Evolutionary conservation across 148 eudicot genomes (phyloP).

Genomic region (Selenicereus undatus): DNA sequence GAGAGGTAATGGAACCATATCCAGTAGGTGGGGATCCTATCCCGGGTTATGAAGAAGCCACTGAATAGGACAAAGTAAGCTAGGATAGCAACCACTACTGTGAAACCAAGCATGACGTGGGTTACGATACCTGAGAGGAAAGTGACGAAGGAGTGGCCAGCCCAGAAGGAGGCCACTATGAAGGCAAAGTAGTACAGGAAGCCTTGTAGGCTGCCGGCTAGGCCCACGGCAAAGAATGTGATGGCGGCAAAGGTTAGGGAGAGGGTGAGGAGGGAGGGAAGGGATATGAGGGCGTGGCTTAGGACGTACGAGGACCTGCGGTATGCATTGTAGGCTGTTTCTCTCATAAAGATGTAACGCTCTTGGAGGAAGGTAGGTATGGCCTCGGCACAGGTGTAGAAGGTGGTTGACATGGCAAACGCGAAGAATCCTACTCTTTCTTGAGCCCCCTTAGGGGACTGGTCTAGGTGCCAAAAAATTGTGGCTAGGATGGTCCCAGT

Average conservation of each 20-base stretch:
- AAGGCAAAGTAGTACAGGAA: slow-evolving; percentile 54
- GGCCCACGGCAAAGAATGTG: slow-evolving; percentile 71
- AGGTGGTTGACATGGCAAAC: slow-evolving; percentile 91
- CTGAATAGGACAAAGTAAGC: slow-evolving; percentile 80
- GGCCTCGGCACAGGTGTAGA: slow-evolving; percentile 90
- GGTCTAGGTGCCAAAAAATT: slow-evolving; percentile 57
- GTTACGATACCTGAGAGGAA: slow-evolving; percentile 78
- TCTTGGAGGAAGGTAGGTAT: slow-evolving; percentile 72
- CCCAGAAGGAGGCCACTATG: slow-evolving; percentile 74
- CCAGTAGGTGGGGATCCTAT: slow-evolving; percentile 73
- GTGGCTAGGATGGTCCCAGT: slow-evolving; percentile 80
- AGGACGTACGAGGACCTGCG: slow-evolving; percentile 78
- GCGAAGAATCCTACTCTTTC: slow-evolving; percentile 77
- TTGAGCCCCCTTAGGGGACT: slow-evolving; percentile 63
- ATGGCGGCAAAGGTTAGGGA: slow-evolving; percentile 59
- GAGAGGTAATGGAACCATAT: slow-evolving; percentile 82
- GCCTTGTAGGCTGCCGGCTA: slow-evolving; percentile 62
- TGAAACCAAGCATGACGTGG: slow-evolving; percentile 68
- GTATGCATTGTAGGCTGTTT: slow-evolving; percentile 77
- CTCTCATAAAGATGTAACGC: slow-evolving; percentile 80
- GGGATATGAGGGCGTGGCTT: slow-evolving; percentile 60
- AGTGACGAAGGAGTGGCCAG: slow-evolving; percentile 87
- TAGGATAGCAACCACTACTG: slow-evolving; percentile 67
- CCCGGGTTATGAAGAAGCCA: slow-evolving; percentile 71
- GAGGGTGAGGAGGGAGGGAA: slow-evolving; percentile 60